These are phyloP conservation scores for Candida takata DNA, from an alignment of 805 yeast species.

Conservation along the genomic window DNA sequence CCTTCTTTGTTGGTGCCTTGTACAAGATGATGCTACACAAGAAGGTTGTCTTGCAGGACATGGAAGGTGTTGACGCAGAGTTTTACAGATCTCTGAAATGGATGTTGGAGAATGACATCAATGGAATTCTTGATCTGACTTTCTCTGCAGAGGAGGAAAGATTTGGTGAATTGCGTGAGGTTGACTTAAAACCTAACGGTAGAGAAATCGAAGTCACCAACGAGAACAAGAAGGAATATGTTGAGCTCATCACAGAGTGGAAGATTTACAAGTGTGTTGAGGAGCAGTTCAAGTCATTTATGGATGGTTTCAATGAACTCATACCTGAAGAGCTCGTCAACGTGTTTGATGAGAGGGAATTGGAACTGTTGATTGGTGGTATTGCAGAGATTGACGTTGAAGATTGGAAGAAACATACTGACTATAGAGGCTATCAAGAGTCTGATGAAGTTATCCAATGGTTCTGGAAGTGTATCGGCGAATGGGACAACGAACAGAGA, in stretches of 20 bases:
- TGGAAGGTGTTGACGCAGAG: slow-evolving; percentile 99
- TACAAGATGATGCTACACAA: slow-evolving; percentile 96
- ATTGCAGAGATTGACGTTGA: slow-evolving; percentile 96
- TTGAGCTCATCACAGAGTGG: slow-evolving; percentile 94
- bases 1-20: slow-evolving; percentile 96
- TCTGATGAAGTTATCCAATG: slow-evolving; percentile 94
- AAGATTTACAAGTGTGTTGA: slow-evolving; percentile 88
- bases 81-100: slow-evolving; percentile 91
- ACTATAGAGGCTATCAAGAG: slow-evolving; percentile 96
- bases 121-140: slow-evolving; percentile 79
- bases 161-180: slow-evolving; percentile 85
- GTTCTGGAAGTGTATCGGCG: slow-evolving; percentile 94
- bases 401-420: slow-evolving; percentile 99
- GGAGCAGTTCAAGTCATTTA: slow-evolving; percentile 92
- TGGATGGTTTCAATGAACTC: slow-evolving; percentile 95
- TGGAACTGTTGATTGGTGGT: slow-evolving; percentile 96
- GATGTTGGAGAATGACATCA: slow-evolving; percentile 93
- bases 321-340: slow-evolving; percentile 95
- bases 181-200: slow-evolving; percentile 88
- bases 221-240: slow-evolving; percentile 92
- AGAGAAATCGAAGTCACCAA: slow-evolving; percentile 85
- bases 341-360: slow-evolving; percentile 95
- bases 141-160: slow-evolving; percentile 88
- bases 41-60: slow-evolving; percentile 90
- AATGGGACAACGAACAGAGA: slow-evolving; percentile 95